phyloP scores from a whole-genome alignment of 352 stramenopile species.

The Lagenidium giganteum region DNA sequence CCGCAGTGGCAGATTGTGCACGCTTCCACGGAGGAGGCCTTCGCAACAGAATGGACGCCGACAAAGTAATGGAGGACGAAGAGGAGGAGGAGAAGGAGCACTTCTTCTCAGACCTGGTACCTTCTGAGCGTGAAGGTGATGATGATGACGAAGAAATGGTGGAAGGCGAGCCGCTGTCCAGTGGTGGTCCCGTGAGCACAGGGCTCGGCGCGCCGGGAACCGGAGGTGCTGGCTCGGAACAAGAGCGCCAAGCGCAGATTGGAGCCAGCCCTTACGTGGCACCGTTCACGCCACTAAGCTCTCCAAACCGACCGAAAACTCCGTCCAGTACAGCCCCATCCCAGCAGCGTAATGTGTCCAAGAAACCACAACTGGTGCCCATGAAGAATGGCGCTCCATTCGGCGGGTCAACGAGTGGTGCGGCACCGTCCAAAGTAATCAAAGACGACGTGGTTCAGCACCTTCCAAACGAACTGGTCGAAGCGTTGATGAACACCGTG shows the following conservation, averaged over 20 bases:
- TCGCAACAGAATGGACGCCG: slow-evolving; percentile 11
- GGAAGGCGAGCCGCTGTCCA: background rate
- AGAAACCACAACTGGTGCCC: slow-evolving; percentile 54
- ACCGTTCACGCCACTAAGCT: slow-evolving; percentile 66
- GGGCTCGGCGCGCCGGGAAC: slow-evolving; percentile 9
- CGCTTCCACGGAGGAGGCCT: no score
- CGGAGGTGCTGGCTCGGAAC: slow-evolving; percentile 12
- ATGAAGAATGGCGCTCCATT: slow-evolving; percentile 24
- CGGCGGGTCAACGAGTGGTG: slow-evolving; percentile 4
- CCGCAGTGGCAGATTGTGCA: no score
- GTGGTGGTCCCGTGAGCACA: slow-evolving; percentile 14
- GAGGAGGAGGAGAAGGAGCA: slow-evolving; percentile 15
- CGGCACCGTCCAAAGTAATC: slow-evolving; percentile 20
- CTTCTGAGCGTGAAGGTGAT: slow-evolving; percentile 7
- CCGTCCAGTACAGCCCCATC: slow-evolving; percentile 28
- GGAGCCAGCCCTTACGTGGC: slow-evolving; percentile 57
- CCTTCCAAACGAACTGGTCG: slow-evolving; percentile 44
- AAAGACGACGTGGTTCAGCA: slow-evolving; percentile 60
- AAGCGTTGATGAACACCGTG: slow-evolving; percentile 52
- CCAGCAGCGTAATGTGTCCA: slow-evolving; percentile 13
- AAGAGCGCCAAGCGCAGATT: slow-evolving; percentile 57
- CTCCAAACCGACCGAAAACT: slow-evolving; percentile 46
- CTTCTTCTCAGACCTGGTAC: slow-evolving; percentile 17
- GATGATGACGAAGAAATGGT: slow-evolving; percentile 7
- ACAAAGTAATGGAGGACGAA: slow-evolving; percentile 24